phyloP scores from a whole-genome alignment of 805 yeast genomes.

The Lipomyces yamanashiensis region DNA sequence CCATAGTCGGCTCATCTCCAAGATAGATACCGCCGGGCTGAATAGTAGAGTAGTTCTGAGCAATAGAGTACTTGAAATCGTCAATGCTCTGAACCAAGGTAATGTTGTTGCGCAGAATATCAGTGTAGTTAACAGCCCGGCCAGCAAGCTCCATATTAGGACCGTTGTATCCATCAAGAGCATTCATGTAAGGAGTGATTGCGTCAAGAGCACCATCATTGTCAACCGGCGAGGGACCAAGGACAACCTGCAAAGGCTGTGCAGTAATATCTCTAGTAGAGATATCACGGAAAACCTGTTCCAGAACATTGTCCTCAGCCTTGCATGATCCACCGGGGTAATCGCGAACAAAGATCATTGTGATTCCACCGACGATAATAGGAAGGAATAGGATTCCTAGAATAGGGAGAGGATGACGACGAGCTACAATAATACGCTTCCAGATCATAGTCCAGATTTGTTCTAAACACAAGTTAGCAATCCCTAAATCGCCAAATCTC shows the following conservation, averaged over 20 bases:
- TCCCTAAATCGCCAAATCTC: neutral
- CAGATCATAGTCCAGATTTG: slow-evolving; percentile 43
- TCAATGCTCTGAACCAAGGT: slow-evolving; percentile 35
- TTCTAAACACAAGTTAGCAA: slow-evolving; percentile 6
- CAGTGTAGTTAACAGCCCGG: slow-evolving; percentile 20
- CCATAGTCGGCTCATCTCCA: slow-evolving; percentile 38
- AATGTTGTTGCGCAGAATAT: slow-evolving; percentile 20
- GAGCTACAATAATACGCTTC: slow-evolving; percentile 42
- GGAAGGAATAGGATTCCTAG: slow-evolving; percentile 42
- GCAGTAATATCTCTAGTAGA: slow-evolving; percentile 19
- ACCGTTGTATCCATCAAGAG: slow-evolving; percentile 25
- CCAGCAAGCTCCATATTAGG: slow-evolving; percentile 17
- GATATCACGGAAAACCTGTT: slow-evolving; percentile 31
- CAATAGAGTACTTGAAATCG: slow-evolving; percentile 37
- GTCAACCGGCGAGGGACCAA: slow-evolving; percentile 35
- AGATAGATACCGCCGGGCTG: slow-evolving; percentile 45
- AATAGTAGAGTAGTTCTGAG: slow-evolving; percentile 38
- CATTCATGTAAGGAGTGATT: slow-evolving; percentile 19
- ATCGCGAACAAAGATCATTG: slow-evolving; percentile 34
- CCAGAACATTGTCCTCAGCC: slow-evolving; percentile 34
- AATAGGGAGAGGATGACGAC: slow-evolving; percentile 42
- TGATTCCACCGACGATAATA: slow-evolving; percentile 42
- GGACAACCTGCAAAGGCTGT: slow-evolving; percentile 22
- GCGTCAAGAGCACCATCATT: slow-evolving; percentile 30
- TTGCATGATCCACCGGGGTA: slow-evolving; percentile 34